These are phyloP conservation scores for Trichomonas vaginalis DNA, from an alignment of 208 protist species.

Conservation along the genomic window DNA sequence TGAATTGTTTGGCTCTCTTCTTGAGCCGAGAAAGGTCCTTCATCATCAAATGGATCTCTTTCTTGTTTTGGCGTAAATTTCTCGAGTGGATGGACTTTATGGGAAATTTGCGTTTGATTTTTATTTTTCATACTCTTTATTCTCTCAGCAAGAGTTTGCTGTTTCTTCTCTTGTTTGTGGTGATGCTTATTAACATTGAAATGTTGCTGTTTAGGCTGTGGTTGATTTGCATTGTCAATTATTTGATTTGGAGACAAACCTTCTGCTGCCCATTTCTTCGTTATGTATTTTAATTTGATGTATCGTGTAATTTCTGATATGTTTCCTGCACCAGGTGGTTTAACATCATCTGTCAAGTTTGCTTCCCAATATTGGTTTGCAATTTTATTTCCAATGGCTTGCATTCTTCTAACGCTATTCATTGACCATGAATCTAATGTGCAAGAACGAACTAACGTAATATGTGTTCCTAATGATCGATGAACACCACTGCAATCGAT, in stretches of 20 bases:
- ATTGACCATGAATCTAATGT: constrained; percentile 31
- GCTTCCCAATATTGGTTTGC: not conserved
- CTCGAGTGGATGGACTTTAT: too few species aligned
- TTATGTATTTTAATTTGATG: not conserved
- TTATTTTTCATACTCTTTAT: too few species aligned
- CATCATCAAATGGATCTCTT: too few species aligned
- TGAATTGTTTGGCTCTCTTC: too few species aligned
- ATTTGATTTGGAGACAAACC: not conserved
- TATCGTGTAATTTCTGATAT: not conserved
- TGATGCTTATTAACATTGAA: too few species aligned
- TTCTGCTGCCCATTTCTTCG: not conserved
- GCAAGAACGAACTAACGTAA: constrained; percentile 33
- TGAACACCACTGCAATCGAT: constrained; percentile 42
- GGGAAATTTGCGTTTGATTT: too few species aligned
- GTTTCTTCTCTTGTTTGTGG: too few species aligned
- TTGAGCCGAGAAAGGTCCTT: too few species aligned
- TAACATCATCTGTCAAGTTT: not conserved
- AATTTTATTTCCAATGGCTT: constrained; percentile 6
- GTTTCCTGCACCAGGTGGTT: not conserved
- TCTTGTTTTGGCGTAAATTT: too few species aligned
- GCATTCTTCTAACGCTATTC: constrained; percentile 23
- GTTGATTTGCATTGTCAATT: too few species aligned
- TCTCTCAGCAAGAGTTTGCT: too few species aligned
- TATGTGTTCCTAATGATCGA: constrained; percentile 38
- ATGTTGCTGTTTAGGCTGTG: too few species aligned